Conservation (phyloP, 208 protist genomes). For the Ichthyophonus hoferi region DNA sequence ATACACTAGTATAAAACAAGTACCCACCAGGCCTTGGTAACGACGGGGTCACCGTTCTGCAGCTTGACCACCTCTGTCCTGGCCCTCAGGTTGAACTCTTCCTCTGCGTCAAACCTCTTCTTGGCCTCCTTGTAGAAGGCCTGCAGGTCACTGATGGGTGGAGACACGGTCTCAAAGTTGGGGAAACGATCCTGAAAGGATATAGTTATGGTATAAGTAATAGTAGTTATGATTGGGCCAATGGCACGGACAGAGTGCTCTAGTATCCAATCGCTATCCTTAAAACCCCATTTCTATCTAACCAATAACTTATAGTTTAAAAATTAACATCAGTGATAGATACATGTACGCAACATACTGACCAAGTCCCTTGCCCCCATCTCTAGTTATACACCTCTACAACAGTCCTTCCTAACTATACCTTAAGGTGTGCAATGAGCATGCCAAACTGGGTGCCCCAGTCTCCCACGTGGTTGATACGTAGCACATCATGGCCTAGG, state of each 20-base stretch:
- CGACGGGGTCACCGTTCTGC: conserved; percentile 31
- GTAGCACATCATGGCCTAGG: conserved; percentile 69
- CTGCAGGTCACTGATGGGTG: conserved; percentile 84
- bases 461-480: conserved; percentile 96
- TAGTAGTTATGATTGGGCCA: no score
- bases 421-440: conserved; percentile 90
- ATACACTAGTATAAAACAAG: not conserved
- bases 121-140: conserved; percentile 88
- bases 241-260: no score
- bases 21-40: conserved; percentile 36
- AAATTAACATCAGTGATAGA: no score
- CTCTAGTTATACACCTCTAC: not conserved
- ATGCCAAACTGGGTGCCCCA: conserved; percentile 97
- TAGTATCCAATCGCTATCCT: no score
- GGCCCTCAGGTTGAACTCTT: conserved; percentile 44
- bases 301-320: no score
- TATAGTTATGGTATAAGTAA: not conserved
- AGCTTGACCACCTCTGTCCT: conserved; percentile 47
- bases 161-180: conserved; percentile 74
- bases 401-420: conserved; percentile 49
- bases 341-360: no score
- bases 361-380: not conserved
- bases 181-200: conserved; percentile 58
- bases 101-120: conserved; percentile 62
- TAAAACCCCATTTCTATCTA: no score